These are phyloP conservation scores for Podospora comata DNA, from an alignment of 495 filamentous ascomycete species.

Conservation along the genomic window DNA sequence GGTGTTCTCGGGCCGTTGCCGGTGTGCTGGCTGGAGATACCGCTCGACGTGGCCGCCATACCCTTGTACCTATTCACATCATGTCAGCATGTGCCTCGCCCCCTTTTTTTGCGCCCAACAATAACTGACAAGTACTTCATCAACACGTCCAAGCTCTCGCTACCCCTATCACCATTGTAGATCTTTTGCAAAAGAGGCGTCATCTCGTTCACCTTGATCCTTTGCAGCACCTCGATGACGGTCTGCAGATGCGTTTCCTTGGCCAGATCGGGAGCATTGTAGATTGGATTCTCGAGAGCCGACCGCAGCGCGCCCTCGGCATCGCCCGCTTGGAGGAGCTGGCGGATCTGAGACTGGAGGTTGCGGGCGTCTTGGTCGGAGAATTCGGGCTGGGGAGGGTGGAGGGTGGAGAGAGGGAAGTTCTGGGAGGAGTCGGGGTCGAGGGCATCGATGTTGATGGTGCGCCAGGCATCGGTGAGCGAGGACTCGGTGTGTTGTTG, in stretches of 20 bases:
- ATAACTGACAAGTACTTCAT: conserved; percentile 72
- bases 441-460: conserved; percentile 87
- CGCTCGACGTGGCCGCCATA: conserved; percentile 54
- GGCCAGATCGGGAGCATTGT: conserved; percentile 61
- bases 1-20: conserved; percentile 21
- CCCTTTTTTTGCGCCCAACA: not conserved
- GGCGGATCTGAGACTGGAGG: conserved; percentile 72
- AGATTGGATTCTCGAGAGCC: conserved; percentile 66
- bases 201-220: conserved; percentile 89
- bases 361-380: conserved; percentile 68
- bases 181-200: conserved; percentile 74
- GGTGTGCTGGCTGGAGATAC: conserved; percentile 24
- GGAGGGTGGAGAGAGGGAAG: conserved; percentile 78
- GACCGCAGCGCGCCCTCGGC: conserved; percentile 76
- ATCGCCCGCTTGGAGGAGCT: conserved; percentile 81
- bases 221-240: conserved; percentile 83
- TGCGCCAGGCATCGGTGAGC: conserved; percentile 69
- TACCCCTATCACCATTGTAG: conserved; percentile 65
- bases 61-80: conserved; percentile 66
- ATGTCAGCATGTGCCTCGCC: not conserved
- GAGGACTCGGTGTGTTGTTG: conserved; percentile 51
- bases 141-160: conserved; percentile 67
- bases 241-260: conserved; percentile 74
- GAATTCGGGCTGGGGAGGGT: conserved; percentile 64
- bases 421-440: conserved; percentile 84